Base-by-base conservation (phyloP, 352 stramenopile genomes). In the Phytophthora brassicae region DNA sequence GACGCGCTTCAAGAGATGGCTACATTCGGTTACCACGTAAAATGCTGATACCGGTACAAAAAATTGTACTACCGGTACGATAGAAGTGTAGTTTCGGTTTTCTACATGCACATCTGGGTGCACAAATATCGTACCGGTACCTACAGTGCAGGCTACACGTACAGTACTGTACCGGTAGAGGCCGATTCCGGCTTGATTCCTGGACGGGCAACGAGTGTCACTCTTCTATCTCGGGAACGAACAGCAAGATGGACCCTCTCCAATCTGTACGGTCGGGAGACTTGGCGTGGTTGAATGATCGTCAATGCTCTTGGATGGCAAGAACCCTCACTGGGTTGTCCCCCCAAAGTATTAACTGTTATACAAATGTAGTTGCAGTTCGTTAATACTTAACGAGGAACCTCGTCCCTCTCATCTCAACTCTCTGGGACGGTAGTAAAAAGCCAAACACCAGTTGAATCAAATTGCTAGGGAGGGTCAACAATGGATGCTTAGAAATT, bases 141-240 rank as follows among this genome's bases (percentile, higher is more conserved):
- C n/a, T n/a, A n/a, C n/a, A n/a, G n/a, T n/a, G n/a, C n/a, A n/a
- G n/a, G n/a, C n/a, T n/a, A n/a, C n/a, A n/a, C n/a, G n/a, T n/a
- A n/a, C n/a, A n/a, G n/a, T n/a, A n/a, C n/a, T n/a, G n/a, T n/a
- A n/a, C n/a, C n/a, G n/a, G n/a, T n/a, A n/a, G 41, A 31, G 14
- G 22, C 56, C 57, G 46, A 64, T 64, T 47, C 39, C 29, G 22
- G 28, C 47, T 64, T 33, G 48, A 19, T 28, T 58, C 56, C 41
- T 58, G 26, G 36, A 36, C 36, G 36, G 39, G 9, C 29, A 44
- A 43, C 28, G 56, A 51, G 9, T n/a, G 11, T 42, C 12, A 11
- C 11, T 12, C 16, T 12, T 38, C 31, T 38, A 11, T 42, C 14
- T 63, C 23, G 50, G 44, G 56, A 63, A 56, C 55, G 56, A 64